Evolutionary conservation across 1,284 basidiomycete genomes (phyloP).

Genomic region (Xerocomus amazonicus): DNA sequence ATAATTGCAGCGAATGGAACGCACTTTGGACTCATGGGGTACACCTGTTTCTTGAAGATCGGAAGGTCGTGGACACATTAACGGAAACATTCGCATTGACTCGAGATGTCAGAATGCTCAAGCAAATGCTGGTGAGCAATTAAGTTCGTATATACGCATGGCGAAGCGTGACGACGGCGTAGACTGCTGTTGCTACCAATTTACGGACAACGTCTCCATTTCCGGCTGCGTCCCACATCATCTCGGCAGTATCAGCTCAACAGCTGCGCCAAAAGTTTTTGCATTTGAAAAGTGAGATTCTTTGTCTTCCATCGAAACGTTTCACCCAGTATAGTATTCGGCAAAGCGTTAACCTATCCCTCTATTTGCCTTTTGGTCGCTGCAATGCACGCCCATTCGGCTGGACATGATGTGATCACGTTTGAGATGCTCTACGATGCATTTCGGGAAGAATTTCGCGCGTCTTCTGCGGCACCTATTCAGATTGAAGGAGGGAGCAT

Average conservation of each 20-base stretch:
- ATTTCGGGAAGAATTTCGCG: conserved; percentile 64
- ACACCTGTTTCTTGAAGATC: conserved; percentile 52
- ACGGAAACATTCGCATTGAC: conserved; percentile 64
- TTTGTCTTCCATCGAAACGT: not conserved
- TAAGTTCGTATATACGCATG: conserved; percentile 7
- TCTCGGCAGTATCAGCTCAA: conserved; percentile 45
- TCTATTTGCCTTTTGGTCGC: conserved; percentile 73
- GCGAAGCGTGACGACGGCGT: conserved; percentile 24
- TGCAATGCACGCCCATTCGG: conserved; percentile 56
- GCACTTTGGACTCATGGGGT: conserved; percentile 58
- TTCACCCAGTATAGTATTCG: conserved; percentile 5
- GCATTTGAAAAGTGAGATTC: conserved; percentile 48
- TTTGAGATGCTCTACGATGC: conserved; percentile 76
- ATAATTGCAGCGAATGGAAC: conserved; percentile 44
- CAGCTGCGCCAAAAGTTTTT: conserved; percentile 49
- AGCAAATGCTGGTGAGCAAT: conserved; percentile 60
- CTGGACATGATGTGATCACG: conserved; percentile 66
- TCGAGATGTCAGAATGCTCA: conserved; percentile 64
- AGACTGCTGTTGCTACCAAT: conserved; percentile 51
- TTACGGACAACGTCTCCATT: conserved; percentile 52
- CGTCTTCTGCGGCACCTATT: conserved; percentile 68
- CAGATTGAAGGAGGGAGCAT: conserved; percentile 68
- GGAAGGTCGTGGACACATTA: conserved; percentile 41
- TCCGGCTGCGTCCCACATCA: conserved; percentile 43
- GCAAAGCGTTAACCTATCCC: conserved; percentile 64